A percentile compares a stretch with the other conserved stretches of the same genome.
Evolutionary conservation across 2,329 filamentous ascomycete species (phyloP).

Genomic region (Ophiostoma australiae): DNA sequence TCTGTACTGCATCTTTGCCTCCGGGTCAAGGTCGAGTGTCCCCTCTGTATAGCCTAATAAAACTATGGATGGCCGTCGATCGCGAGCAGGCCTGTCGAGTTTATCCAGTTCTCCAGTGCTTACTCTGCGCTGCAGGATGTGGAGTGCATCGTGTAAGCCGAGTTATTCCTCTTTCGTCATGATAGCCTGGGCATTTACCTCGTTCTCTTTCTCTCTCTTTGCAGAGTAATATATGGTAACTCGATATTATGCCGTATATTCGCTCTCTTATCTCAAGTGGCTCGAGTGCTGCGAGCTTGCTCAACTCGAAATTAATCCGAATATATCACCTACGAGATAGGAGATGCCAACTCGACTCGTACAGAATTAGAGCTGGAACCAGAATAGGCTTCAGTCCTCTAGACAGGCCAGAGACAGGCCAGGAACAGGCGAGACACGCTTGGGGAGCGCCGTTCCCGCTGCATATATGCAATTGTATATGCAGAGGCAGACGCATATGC

Average conservation of each 20-base stretch:
- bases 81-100: not conserved
- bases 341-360: no score
- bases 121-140: not conserved
- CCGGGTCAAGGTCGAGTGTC: not conserved
- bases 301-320: no score
- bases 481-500: no score
- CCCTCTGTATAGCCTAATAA: no score
- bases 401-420: not conserved
- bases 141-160: not conserved
- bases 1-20: not conserved
- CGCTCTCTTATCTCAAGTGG: not conserved
- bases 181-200: not conserved
- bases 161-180: slow-evolving; percentile 8
- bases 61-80: not conserved
- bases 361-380: no score
- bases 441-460: not conserved
- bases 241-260: not conserved
- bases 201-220: not conserved
- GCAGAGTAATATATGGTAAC: no score
- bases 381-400: no score
- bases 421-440: not conserved
- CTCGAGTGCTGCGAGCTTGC: no score
- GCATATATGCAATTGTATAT: not conserved
- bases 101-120: not conserved
- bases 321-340: no score